Percentiles rank a stretch among this genome's conserved stretches.
phyloP scores from a whole-genome alignment of 208 protist species.

The Histomonas meleagridis region DNA sequence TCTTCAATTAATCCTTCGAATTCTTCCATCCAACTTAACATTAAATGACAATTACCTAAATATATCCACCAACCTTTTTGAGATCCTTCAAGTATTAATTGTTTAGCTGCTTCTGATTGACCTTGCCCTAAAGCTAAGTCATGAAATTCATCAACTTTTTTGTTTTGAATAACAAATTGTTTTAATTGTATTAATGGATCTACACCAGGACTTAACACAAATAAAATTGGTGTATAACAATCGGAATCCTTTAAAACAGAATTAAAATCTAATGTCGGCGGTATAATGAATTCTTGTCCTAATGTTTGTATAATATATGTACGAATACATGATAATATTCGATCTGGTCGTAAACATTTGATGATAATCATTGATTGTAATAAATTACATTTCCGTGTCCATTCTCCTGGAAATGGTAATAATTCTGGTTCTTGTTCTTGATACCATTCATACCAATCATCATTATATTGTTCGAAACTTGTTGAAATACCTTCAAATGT shows the following conservation, averaged over 20 bases:
- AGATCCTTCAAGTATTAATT: slow-evolving; percentile 72
- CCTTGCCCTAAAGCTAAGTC: slow-evolving; percentile 85
- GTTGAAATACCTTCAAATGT: slow-evolving; percentile 58
- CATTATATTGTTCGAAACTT: slow-evolving; percentile 76
- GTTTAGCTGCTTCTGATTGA: slow-evolving; percentile 67
- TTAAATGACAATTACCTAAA: slow-evolving; percentile 91
- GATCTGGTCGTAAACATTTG: slow-evolving; percentile 83
- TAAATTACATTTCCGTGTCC: slow-evolving; percentile 63
- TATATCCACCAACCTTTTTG: slow-evolving; percentile 86
- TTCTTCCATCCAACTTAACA: slow-evolving; percentile 80
- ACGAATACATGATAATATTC: slow-evolving; percentile 80
- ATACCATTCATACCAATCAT: slow-evolving; percentile 84
- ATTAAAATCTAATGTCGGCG: slow-evolving; percentile 80
- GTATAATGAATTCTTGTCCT: slow-evolving; percentile 79
- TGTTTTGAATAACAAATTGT: slow-evolving; percentile 63
- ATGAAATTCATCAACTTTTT: slow-evolving; percentile 59
- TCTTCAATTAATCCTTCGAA: slow-evolving; percentile 88
- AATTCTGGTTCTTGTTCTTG: slow-evolving; percentile 74
- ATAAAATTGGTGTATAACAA: slow-evolving; percentile 79
- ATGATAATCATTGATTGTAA: slow-evolving; percentile 88
- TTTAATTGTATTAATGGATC: slow-evolving; percentile 80
- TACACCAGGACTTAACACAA: slow-evolving; percentile 85
- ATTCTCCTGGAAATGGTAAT: slow-evolving; percentile 78
- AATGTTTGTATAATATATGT: slow-evolving; percentile 82
- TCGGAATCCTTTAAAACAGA: slow-evolving; percentile 74